A percentile compares a stretch with the other conserved stretches of the same genome.
These are phyloP conservation scores for Xylaria sp. DNA, from an alignment of 2,329 filamentous ascomycete genomes.

Conservation along the genomic window DNA sequence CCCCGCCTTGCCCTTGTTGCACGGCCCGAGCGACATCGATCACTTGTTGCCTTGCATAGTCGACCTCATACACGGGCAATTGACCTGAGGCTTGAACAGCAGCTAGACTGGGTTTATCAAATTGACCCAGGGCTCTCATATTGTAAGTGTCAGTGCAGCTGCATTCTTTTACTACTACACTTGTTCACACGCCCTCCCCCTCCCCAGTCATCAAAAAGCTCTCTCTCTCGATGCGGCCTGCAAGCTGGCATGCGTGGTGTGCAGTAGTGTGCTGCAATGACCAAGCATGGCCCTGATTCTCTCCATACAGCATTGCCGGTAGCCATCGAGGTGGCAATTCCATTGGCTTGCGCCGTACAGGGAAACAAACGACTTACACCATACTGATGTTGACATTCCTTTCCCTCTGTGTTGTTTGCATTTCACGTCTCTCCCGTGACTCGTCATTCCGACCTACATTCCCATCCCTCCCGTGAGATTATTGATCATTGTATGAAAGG, in stretches of 20 bases:
- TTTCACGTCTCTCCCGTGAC: constrained; percentile 19
- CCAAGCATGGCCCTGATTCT: constrained; percentile 25
- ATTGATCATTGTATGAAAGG: background rate
- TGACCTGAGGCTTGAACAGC: background rate
- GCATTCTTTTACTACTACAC: constrained; percentile 13
- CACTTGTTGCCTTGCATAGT: background rate
- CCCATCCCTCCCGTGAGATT: background rate
- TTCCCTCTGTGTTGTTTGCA: constrained; percentile 7
- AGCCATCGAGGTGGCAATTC: constrained; percentile 9
- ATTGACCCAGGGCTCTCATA: background rate
- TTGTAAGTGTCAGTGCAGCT: constrained; percentile 5
- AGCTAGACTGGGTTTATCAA: background rate
- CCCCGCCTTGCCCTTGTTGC: background rate
- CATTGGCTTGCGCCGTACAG: constrained; percentile 21
- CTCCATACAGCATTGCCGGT: constrained; percentile 8
- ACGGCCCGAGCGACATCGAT: background rate
- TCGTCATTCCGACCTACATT: constrained; percentile 28
- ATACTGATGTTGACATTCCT: constrained; percentile 26
- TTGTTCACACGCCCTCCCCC: background rate
- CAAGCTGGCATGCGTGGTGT: constrained; percentile 23
- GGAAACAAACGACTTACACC: constrained; percentile 15
- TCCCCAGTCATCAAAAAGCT: constrained; percentile 9
- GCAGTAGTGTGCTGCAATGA: constrained; percentile 31
- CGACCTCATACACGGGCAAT: background rate
- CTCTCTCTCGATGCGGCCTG: constrained; percentile 13